These are phyloP conservation scores for Boletus rex-veris DNA, from an alignment of 768 basidiomycete genomes.

Conservation along the genomic window DNA sequence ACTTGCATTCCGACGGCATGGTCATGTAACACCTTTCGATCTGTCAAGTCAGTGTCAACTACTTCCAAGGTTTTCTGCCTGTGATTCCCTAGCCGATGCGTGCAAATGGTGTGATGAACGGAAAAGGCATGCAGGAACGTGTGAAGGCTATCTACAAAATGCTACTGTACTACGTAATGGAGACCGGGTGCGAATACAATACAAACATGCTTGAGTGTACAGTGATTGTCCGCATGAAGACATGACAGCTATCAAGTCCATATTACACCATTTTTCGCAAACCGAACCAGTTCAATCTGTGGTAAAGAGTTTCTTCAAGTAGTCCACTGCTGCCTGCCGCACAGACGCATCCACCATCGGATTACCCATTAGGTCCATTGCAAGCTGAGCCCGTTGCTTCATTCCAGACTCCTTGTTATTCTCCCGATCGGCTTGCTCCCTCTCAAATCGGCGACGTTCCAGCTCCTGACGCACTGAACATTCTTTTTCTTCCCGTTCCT, in stretches of 20 bases:
- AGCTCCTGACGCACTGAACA: slow-evolving; percentile 47
- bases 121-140: neutral
- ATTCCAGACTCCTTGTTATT: slow-evolving; percentile 48
- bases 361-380: slow-evolving; percentile 63
- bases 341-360: slow-evolving; percentile 55
- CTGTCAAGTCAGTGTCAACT: too few relatives aligned
- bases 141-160: neutral
- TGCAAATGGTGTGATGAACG: neutral
- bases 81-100: neutral
- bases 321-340: slow-evolving; percentile 66
- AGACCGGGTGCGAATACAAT: slow-evolving; percentile 2
- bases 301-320: slow-evolving; percentile 62
- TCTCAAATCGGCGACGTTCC: slow-evolving; percentile 51
- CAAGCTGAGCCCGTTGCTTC: slow-evolving; percentile 63
- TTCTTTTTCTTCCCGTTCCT: slow-evolving; percentile 68
- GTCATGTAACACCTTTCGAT: slow-evolving; percentile 11
- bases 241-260: slow-evolving; percentile 1
- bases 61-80: too few relatives aligned
- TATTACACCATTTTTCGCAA: neutral
- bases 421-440: slow-evolving; percentile 56
- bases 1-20: slow-evolving; percentile 20
- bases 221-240: slow-evolving; percentile 11
- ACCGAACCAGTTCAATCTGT: slow-evolving; percentile 27
- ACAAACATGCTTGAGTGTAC: slow-evolving; percentile 6
- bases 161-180: slow-evolving; percentile 5